Conservation (phyloP, 2,329 filamentous ascomycete genomes). For the Thelonectria blattea region DNA sequence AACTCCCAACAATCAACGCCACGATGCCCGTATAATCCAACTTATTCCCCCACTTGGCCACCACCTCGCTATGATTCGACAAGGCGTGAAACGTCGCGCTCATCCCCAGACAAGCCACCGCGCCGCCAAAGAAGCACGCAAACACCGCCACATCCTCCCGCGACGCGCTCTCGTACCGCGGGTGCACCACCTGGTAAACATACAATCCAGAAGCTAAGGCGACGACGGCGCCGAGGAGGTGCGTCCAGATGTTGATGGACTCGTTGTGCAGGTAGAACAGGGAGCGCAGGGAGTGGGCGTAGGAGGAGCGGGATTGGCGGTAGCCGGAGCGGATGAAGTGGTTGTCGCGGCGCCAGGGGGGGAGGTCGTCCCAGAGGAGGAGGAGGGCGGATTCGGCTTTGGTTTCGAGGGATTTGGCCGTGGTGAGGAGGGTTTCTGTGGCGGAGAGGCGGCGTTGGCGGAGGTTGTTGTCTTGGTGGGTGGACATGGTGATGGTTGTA, state of each 20-base stretch:
- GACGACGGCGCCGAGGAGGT: constrained; percentile 68
- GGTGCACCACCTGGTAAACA: constrained; percentile 63
- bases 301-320: constrained; percentile 57
- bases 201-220: constrained; percentile 59
- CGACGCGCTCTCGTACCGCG: constrained; percentile 70
- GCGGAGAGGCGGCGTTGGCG: constrained; percentile 40
- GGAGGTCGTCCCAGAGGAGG: constrained; percentile 64
- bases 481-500: constrained; percentile 31
- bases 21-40: constrained; percentile 96
- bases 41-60: constrained; percentile 87
- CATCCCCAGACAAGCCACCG: constrained; percentile 76
- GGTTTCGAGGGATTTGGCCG: constrained; percentile 43
- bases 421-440: constrained; percentile 37
- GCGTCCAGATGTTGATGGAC: constrained; percentile 68
- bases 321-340: constrained; percentile 61
- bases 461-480: constrained; percentile 21
- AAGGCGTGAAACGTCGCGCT: constrained; percentile 86
- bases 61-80: constrained; percentile 79
- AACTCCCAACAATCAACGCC: constrained; percentile 87
- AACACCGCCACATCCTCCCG: constrained; percentile 73
- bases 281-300: constrained; percentile 52
- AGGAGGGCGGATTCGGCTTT: constrained; percentile 51
- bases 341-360: constrained; percentile 66
- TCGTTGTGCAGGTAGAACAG: constrained; percentile 65
- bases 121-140: constrained; percentile 79